Conservation (phyloP, 2,329 filamentous ascomycete genomes). For the Alternaria sp. region DNA sequence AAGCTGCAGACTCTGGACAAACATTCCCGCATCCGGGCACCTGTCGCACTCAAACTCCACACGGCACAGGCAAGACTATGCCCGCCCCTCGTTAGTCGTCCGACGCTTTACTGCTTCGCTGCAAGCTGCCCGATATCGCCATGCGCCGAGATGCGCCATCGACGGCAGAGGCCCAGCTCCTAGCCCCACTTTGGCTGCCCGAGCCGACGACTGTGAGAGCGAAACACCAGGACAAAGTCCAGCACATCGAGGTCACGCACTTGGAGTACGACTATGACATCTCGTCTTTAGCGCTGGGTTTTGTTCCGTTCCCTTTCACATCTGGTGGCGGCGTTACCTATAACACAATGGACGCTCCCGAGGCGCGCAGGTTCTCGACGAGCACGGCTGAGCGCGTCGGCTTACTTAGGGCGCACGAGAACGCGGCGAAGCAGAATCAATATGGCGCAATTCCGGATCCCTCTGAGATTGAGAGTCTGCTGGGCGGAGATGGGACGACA, state of each 20-base stretch:
- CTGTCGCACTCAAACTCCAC: slow-evolving; percentile 10
- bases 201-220: slow-evolving; percentile 8
- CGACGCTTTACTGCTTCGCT: slow-evolving; percentile 10
- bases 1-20: slow-evolving; percentile 2
- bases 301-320: slow-evolving; percentile 30
- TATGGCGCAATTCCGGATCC: slow-evolving; percentile 38
- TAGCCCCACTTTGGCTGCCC: slow-evolving; percentile 17
- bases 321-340: slow-evolving; percentile 24
- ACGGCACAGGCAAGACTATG: slow-evolving; percentile 8
- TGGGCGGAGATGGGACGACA: slow-evolving; percentile 28
- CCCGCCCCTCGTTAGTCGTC: slow-evolving; percentile 13
- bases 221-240: slow-evolving; percentile 1
- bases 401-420: slow-evolving; percentile 30
- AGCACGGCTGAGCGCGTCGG: slow-evolving; percentile 35
- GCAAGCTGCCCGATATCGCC: slow-evolving; percentile 20
- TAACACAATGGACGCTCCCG: slow-evolving; percentile 39
- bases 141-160: slow-evolving; percentile 16
- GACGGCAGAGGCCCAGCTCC: slow-evolving; percentile 15
- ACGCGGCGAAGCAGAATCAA: slow-evolving; percentile 25
- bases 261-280: slow-evolving; percentile 22
- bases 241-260: slow-evolving; percentile 1
- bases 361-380: slow-evolving; percentile 39
- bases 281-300: slow-evolving; percentile 31
- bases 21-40: slow-evolving; percentile 13
- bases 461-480: slow-evolving; percentile 34